These are phyloP conservation scores for Stylosanthes scabra DNA, from an alignment of 331 rosid species.

Conservation along the genomic window DNA sequence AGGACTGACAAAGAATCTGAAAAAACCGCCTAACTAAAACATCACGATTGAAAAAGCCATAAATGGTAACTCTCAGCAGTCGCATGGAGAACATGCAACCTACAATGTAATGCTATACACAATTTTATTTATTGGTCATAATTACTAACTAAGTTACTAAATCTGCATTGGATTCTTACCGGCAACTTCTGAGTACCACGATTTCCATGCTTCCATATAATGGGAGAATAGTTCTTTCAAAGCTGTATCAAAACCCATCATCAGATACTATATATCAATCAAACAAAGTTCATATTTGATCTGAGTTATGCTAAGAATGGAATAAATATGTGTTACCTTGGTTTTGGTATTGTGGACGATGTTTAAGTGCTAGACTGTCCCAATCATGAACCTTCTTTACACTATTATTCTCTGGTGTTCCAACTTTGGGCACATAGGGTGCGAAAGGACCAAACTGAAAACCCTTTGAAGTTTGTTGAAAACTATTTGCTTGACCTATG, in stretches of 20 bases:
- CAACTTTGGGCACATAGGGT: constrained; percentile 60
- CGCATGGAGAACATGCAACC: constrained; percentile 53
- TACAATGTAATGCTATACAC: constrained; percentile 23
- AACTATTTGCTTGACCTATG: constrained; percentile 35
- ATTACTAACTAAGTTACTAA: constrained; percentile 45
- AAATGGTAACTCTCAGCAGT: constrained; percentile 39
- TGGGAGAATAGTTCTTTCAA: constrained; percentile 84
- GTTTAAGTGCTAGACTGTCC: constrained; percentile 66
- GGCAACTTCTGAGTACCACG: constrained; percentile 84
- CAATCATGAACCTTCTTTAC: constrained; percentile 58
- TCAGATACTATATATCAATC: neutral
- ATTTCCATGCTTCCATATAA: constrained; percentile 89
- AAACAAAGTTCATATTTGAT: neutral
- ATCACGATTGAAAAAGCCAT: neutral
- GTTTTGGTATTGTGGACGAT: constrained; percentile 81
- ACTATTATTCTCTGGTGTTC: constrained; percentile 46
- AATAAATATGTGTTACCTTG: constrained; percentile 61
- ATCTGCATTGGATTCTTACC: constrained; percentile 60
- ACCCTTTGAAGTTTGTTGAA: constrained; percentile 50
- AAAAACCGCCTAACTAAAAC: neutral
- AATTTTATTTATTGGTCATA: constrained; percentile 3
- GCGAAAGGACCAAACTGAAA: constrained; percentile 92
- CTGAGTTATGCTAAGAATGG: neutral
- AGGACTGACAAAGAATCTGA: neutral
- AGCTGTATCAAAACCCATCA: constrained; percentile 53